Conservation (phyloP, 495 filamentous ascomycete species). For the Podospora pseudoanserina region DNA sequence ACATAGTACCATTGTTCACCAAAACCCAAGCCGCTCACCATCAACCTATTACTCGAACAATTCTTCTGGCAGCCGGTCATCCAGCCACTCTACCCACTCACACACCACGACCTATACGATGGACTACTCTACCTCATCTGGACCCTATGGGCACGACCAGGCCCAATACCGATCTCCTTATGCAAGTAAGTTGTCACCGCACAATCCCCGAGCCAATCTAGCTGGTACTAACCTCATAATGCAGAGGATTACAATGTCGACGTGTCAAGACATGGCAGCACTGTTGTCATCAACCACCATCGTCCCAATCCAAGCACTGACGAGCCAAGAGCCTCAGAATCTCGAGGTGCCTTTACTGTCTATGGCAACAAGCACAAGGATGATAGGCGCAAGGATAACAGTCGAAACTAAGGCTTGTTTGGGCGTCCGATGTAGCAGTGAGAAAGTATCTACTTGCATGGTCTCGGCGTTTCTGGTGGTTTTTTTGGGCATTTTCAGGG, state of each 20-base stretch:
- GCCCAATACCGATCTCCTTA: slow-evolving; percentile 15
- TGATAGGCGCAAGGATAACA: background rate
- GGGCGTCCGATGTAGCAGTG: background rate
- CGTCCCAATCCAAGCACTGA: slow-evolving; percentile 14
- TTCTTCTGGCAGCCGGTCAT: slow-evolving; percentile 12
- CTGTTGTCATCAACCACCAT: slow-evolving; percentile 21
- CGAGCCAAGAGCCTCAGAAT: slow-evolving; percentile 23
- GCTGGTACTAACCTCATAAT: background rate
- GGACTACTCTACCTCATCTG: slow-evolving; percentile 18
- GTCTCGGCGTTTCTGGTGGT: background rate
- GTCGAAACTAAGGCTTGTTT: background rate
- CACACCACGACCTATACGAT: slow-evolving; percentile 8
- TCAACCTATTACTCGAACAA: slow-evolving; percentile 4
- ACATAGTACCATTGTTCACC: slow-evolving; percentile 14
- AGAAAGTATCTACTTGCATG: background rate
- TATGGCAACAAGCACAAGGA: slow-evolving; percentile 1
- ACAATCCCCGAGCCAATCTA: background rate
- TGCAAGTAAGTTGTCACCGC: slow-evolving; percentile 8
- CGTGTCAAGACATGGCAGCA: background rate
- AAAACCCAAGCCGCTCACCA: slow-evolving; percentile 9
- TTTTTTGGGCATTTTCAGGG: background rate
- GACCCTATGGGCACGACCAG: background rate
- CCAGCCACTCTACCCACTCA: slow-evolving; percentile 13
- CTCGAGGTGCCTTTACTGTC: background rate
- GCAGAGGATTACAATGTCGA: slow-evolving; percentile 3